These are phyloP conservation scores for Pyrenochaeta sp. DNA, from an alignment of 2,329 filamentous ascomycete species.

Conservation along the genomic window DNA sequence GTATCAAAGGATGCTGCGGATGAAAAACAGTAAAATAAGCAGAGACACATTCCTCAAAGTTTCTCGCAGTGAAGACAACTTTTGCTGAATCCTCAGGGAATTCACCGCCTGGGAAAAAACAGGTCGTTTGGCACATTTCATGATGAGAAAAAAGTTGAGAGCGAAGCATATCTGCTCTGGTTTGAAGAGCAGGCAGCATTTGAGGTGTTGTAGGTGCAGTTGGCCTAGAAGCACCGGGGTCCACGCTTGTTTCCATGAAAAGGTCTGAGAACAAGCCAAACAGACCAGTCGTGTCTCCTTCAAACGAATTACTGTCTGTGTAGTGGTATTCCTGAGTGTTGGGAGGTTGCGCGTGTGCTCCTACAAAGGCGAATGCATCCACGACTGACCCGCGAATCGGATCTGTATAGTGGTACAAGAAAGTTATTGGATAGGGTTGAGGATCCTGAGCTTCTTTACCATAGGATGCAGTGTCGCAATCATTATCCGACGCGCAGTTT, in stretches of 20 bases:
- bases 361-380: constrained; percentile 12
- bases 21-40: constrained; percentile 59
- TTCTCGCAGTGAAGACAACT: constrained; percentile 16
- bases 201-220: neutral
- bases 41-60: constrained; percentile 38
- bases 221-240: neutral
- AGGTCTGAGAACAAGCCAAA: constrained; percentile 11
- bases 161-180: neutral
- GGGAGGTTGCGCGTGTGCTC: constrained; percentile 1
- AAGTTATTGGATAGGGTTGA: constrained; percentile 7
- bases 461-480: neutral
- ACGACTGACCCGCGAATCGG: constrained; percentile 11
- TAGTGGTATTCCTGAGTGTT: neutral
- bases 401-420: constrained; percentile 23
- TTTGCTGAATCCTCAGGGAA: constrained; percentile 8
- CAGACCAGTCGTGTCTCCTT: neutral
- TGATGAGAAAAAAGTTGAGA: constrained; percentile 1
- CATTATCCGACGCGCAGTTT: neutral
- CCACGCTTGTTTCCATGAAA: neutral
- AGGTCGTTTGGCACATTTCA: neutral
- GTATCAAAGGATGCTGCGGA: constrained; percentile 55
- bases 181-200: neutral
- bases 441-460: neutral
- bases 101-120: neutral
- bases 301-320: neutral